A percentile compares a stretch with the other conserved stretches of the same genome.
These are phyloP conservation scores for Nothophoma quercina DNA, from an alignment of 2,329 filamentous ascomycete species.

Conservation along the genomic window DNA sequence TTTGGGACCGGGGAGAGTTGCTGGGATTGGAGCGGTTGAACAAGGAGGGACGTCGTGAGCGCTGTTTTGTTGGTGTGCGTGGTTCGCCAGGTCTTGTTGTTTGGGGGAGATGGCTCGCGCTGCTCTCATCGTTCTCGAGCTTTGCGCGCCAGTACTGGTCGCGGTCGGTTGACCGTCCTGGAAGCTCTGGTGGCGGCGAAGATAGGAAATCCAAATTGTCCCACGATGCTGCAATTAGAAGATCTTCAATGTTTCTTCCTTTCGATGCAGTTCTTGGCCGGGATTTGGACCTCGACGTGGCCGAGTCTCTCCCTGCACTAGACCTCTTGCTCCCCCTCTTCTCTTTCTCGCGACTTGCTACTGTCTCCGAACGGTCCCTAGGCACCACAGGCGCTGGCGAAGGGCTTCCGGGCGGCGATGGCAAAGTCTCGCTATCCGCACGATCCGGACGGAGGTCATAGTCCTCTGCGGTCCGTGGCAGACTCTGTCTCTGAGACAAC, in stretches of 20 bases:
- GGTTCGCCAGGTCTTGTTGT: conserved; percentile 7
- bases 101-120: background rate
- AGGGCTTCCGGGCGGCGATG: conserved; percentile 12
- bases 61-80: conserved; percentile 15
- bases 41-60: conserved; percentile 18
- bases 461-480: conserved; percentile 5
- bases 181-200: conserved; percentile 28
- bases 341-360: conserved; percentile 2
- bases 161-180: background rate
- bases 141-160: conserved; percentile 3
- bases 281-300: conserved; percentile 2
- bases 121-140: background rate
- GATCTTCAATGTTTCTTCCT: conserved; percentile 22
- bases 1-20: conserved; percentile 24
- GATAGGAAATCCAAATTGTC: conserved; percentile 32
- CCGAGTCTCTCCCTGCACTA: conserved; percentile 14
- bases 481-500: conserved; percentile 5
- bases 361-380: conserved; percentile 9
- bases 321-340: conserved; percentile 21
- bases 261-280: conserved; percentile 18
- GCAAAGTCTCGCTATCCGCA: conserved; percentile 18
- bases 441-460: conserved; percentile 18
- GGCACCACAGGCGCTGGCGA: conserved; percentile 20
- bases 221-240: conserved; percentile 25
- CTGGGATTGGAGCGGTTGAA: conserved; percentile 11